Percentiles rank a stretch among this genome's conserved stretches.
phyloP scores from a whole-genome alignment of 2,329 filamentous ascomycete species.

The Huntiella decipiens region DNA sequence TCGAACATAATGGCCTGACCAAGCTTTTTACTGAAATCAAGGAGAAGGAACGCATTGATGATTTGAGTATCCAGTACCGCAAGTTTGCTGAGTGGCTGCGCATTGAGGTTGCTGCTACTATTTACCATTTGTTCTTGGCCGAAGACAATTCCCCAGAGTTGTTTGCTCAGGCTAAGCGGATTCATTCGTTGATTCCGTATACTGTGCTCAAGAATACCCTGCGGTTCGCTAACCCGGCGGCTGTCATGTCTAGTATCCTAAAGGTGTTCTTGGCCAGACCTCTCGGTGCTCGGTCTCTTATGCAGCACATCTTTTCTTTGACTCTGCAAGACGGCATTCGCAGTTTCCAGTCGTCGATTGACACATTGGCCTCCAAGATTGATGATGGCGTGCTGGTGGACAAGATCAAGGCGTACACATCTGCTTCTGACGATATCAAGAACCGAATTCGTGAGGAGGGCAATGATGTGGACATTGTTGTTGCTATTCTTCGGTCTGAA shows the following conservation, averaged over 20 bases:
- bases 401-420: constrained; percentile 65
- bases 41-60: constrained; percentile 68
- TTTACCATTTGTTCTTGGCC: constrained; percentile 92
- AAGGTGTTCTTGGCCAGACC: constrained; percentile 93
- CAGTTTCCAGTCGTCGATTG: constrained; percentile 71
- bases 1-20: constrained; percentile 65
- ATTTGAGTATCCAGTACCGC: constrained; percentile 85
- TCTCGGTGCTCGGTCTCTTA: constrained; percentile 70
- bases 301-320: constrained; percentile 87
- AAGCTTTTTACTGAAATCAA: constrained; percentile 87
- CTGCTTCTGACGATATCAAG: constrained; percentile 59
- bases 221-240: constrained; percentile 83
- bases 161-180: constrained; percentile 82
- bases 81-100: constrained; percentile 97
- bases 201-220: constrained; percentile 91
- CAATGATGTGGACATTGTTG: constrained; percentile 54
- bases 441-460: constrained; percentile 56
- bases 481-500: constrained; percentile 56
- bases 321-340: constrained; percentile 81
- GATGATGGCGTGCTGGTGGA: constrained; percentile 60
- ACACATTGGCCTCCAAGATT: constrained; percentile 56
- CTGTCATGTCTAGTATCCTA: constrained; percentile 88
- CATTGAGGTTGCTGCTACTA: constrained; percentile 88
- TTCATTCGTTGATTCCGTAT: constrained; percentile 89
- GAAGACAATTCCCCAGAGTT: constrained; percentile 96